phyloP scores from a whole-genome alignment of 179 eudicot genomes.

The Kewa caespitosa region DNA sequence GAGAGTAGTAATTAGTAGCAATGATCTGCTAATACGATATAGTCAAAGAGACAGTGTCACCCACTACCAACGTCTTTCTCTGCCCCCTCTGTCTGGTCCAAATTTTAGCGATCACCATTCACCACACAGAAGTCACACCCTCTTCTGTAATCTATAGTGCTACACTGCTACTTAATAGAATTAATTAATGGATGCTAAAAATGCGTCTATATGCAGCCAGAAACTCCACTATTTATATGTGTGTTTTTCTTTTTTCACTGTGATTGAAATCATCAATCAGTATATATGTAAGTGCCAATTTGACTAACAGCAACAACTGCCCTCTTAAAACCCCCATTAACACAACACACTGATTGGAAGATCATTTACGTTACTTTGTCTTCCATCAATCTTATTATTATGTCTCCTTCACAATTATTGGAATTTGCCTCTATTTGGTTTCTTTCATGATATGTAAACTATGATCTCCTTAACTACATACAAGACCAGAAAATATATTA shows the following conservation, averaged over 20 bases:
- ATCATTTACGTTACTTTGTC: neutral
- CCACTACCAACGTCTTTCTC: constrained; percentile 33
- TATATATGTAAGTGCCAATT: neutral
- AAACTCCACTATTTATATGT: too few relatives aligned
- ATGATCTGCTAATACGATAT: constrained; percentile 28
- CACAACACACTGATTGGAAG: neutral
- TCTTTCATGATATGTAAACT: neutral
- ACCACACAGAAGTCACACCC: neutral
- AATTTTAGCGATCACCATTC: too few relatives aligned
- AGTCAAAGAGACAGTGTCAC: constrained; percentile 26
- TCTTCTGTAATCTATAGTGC: neutral
- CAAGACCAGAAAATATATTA: neutral
- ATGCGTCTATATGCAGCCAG: too few relatives aligned
- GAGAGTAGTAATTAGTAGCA: constrained; percentile 5
- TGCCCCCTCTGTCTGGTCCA: too few relatives aligned
- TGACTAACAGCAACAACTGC: neutral
- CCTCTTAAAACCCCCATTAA: neutral
- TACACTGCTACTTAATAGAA: neutral
- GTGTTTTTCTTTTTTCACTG: too few relatives aligned
- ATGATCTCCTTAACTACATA: neutral
- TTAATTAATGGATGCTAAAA: too few relatives aligned
- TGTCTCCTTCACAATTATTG: constrained; percentile 5
- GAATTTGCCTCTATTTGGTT: neutral
- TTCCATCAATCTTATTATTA: neutral
- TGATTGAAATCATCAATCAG: neutral